Evolutionary conservation across 371 early-diverging fungal species (phyloP), one percentile per base, ranked within the genome.

Genomic region (Mucor sp.): DNA sequence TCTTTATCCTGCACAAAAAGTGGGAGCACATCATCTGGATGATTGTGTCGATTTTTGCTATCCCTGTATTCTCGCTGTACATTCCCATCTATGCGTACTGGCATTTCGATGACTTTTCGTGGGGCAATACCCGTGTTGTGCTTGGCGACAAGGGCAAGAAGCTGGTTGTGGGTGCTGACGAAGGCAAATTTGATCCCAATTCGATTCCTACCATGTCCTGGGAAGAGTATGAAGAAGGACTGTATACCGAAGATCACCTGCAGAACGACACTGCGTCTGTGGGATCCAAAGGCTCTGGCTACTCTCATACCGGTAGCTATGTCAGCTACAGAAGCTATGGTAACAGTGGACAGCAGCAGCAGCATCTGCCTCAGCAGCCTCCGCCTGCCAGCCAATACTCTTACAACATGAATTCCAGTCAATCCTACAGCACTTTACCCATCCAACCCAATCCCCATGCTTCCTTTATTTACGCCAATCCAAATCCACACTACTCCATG

Each of bases 71-170:
- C 71, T 85, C 91, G 6, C 91, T 93, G 66, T 74, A 85, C 25
- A 87, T 94, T 66, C 94, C 94, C 4, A 66, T 94, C 61, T 94
- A 94, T 71, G 82, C 93, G 35, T 95, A 95, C 88, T 95, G 95
- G 95, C 94, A 95, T 82, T 94, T 97, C 82, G 96, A 97, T 74
- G 97, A 96, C 76, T 95, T 97, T 76, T 94, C 94, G 0, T 97
- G 98, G 97, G 98, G 98, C 71, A 95, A 95, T 74, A 97, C 98
- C 28, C 91, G 98, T 71, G 76, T 90, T 12, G 93, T 93, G 1
- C 75, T 89, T n/a, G 94, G 90, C 39, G 91, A 90, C 6, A 90
- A 88, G 25, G 90, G 90, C 17, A 87, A 89, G 67, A 91, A 92
- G 83, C 75, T 78, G 25, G 74, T 80, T 0, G 63, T 86, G 48